A percentile compares a stretch with the other conserved stretches of the same genome.
Evolutionary conservation across 2,329 filamentous ascomycete species (phyloP).

Genomic region (Aspergillus flavus): DNA sequence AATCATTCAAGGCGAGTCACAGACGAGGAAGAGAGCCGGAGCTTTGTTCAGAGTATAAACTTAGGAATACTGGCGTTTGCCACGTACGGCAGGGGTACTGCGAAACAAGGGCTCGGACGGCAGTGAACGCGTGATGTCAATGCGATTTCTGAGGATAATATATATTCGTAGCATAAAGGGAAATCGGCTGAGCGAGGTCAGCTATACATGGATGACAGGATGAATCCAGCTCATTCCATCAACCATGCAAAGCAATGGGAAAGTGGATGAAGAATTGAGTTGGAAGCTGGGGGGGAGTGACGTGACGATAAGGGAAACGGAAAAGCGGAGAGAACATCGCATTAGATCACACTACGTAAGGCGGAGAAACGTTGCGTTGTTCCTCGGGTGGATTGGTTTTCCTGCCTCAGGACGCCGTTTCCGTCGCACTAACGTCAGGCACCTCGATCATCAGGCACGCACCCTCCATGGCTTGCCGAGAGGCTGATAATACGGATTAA

Average conservation of each 20-base stretch:
- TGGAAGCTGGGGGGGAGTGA: not conserved
- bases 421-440: constrained; percentile 23
- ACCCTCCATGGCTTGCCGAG: not conserved
- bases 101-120: not conserved
- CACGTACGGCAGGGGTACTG: not conserved
- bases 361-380: constrained; percentile 13
- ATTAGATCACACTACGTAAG: constrained; percentile 11
- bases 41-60: not conserved
- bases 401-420: not conserved
- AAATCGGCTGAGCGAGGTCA: not conserved
- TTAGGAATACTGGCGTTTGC: not conserved
- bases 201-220: constrained; percentile 1
- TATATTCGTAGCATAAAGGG: not conserved
- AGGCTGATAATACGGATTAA: not conserved
- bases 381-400: not conserved
- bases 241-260: not conserved
- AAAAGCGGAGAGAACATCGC: constrained; percentile 1
- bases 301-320: not conserved
- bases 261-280: not conserved
- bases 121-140: not conserved
- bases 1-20: constrained; percentile 8
- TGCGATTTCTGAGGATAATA: not conserved
- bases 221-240: not conserved
- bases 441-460: constrained; percentile 10
- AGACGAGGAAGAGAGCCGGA: not conserved